These are phyloP conservation scores for Colletotrichum noveboracense DNA, from an alignment of 2,329 filamentous ascomycete genomes.

Conservation along the genomic window DNA sequence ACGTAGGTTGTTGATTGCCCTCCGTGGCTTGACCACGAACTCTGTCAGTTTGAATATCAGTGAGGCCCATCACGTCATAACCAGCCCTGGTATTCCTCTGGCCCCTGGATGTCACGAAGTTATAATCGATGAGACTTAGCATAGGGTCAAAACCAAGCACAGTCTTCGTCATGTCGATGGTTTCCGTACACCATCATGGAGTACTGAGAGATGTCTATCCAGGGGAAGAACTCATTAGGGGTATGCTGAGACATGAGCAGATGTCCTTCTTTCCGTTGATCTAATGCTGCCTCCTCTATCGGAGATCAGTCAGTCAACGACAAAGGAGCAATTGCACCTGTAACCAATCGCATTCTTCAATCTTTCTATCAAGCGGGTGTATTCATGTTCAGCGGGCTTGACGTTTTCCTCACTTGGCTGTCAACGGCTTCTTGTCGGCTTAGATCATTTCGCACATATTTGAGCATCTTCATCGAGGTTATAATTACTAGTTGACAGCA, in stretches of 20 bases:
- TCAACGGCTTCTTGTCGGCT: background rate
- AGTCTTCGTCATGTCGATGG: background rate
- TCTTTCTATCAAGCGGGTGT: rapidly evolving
- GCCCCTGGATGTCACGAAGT: background rate
- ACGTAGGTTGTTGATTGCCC: background rate
- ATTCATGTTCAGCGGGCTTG: background rate
- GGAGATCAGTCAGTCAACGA: background rate
- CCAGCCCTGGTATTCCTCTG: background rate
- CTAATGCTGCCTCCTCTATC: background rate
- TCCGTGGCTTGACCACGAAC: background rate
- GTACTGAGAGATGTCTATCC: background rate
- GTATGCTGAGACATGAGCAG: background rate
- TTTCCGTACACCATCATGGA: background rate
- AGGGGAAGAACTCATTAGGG: rapidly evolving
- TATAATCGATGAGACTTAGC: background rate
- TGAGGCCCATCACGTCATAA: background rate
- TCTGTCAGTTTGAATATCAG: background rate
- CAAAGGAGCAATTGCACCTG: rapidly evolving
- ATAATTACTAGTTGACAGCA: background rate
- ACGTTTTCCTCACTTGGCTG: background rate
- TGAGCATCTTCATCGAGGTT: background rate
- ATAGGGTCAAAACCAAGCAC: background rate
- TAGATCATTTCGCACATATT: background rate
- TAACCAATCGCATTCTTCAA: background rate
- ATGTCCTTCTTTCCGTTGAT: background rate